Evolutionary conservation across 1,284 basidiomycete species (phyloP).

Genomic region (Porogramme epimiltina): DNA sequence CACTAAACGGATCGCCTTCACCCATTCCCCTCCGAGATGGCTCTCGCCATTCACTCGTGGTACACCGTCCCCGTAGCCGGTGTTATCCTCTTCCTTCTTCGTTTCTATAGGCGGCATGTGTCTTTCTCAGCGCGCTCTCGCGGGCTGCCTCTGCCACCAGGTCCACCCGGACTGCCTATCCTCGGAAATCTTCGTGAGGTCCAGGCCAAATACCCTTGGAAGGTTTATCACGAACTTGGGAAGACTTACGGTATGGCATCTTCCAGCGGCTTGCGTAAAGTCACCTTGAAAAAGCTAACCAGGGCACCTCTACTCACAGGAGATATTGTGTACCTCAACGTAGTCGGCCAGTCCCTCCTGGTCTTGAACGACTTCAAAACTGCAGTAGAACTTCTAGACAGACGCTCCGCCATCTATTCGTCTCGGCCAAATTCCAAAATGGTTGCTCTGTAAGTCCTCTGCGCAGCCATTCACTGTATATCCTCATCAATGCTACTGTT

Average conservation of each 20-base stretch:
- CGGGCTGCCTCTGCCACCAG: constrained; percentile 6
- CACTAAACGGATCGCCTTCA: no score
- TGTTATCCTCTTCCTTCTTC: no score
- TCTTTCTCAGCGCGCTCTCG: not conserved
- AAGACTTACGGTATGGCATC: constrained; percentile 9
- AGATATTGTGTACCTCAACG: not conserved
- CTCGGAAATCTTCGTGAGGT: constrained; percentile 12
- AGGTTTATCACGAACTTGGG: constrained; percentile 4
- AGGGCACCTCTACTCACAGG: not conserved
- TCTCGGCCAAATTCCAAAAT: not conserved
- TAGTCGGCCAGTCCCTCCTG: not conserved
- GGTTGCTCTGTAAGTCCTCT: not conserved
- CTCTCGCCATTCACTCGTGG: no score
- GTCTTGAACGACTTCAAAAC: not conserved
- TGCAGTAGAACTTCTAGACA: constrained; percentile 7
- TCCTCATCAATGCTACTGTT: not conserved
- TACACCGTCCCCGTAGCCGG: no score
- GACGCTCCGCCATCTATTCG: constrained; percentile 5
- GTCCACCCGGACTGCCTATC: constrained; percentile 7
- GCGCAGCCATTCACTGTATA: not conserved
- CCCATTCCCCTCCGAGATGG: no score
- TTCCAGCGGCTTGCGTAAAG: not conserved
- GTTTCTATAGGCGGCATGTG: not conserved
- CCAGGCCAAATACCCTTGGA: constrained; percentile 4
- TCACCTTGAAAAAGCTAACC: not conserved